phyloP scores from a whole-genome alignment of 176 grass and related monocot species.

The Pharus latifolius region DNA sequence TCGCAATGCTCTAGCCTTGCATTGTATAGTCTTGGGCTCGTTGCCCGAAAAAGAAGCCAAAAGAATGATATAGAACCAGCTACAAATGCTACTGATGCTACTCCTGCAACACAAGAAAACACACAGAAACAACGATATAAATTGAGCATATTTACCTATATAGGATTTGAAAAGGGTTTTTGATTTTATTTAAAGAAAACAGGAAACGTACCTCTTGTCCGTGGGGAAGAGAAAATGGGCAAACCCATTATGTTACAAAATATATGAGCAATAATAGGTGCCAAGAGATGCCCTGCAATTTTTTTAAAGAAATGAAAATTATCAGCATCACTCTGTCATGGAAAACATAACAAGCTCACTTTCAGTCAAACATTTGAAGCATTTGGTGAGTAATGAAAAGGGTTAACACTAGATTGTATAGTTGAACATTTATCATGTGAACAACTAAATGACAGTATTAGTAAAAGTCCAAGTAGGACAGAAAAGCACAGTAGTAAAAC shows the following conservation, averaged over 20 bases:
- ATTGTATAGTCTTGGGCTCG: conserved; percentile 55
- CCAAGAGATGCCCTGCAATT: conserved; percentile 48
- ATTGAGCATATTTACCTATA: neutral
- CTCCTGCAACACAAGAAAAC: conserved; percentile 32
- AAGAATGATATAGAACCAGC: conserved; percentile 50
- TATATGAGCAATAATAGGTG: conserved; percentile 75
- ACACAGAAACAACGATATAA: neutral
- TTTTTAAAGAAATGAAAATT: neutral
- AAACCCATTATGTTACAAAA: conserved; percentile 92
- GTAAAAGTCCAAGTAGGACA: neutral
- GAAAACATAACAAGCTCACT: conserved; percentile 9
- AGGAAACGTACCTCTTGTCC: conserved; percentile 42
- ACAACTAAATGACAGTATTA: neutral
- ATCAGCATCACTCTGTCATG: neutral
- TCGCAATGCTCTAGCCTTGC: conserved; percentile 34
- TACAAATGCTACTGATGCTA: conserved; percentile 52
- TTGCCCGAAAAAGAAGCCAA: conserved; percentile 59
- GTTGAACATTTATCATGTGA: neutral
- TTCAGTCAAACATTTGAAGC: neutral
- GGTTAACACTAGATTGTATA: too few relatives aligned
- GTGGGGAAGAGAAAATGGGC: conserved; percentile 41
- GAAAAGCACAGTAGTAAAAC: too few relatives aligned
- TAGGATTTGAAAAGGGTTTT: too few relatives aligned
- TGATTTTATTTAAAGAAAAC: neutral
- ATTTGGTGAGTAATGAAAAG: too few relatives aligned